Percentiles rank a stretch among this genome's conserved stretches.
Evolutionary conservation across 2,329 filamentous ascomycete genomes (phyloP).

Genomic region (Aspergillus pseudoglaucus): DNA sequence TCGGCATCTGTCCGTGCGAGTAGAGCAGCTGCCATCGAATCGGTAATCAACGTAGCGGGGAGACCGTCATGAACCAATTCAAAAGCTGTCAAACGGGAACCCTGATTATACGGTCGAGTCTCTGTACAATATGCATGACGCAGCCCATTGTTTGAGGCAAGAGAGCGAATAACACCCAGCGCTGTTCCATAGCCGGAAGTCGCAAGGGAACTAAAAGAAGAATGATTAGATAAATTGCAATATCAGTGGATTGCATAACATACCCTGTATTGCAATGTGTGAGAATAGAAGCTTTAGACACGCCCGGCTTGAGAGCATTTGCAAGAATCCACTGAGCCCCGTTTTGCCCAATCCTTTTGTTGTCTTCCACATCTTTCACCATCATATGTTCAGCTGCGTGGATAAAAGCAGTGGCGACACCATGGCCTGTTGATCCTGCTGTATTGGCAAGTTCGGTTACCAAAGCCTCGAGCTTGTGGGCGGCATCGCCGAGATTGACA

Average conservation of each 20-base stretch:
- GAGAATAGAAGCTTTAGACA: conserved; percentile 66
- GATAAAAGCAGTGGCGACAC: conserved; percentile 66
- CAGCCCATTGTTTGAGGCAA: conserved; percentile 61
- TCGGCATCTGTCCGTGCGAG: conserved; percentile 56
- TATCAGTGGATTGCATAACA: conserved; percentile 13
- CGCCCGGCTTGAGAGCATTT: conserved; percentile 45
- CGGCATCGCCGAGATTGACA: conserved; percentile 89
- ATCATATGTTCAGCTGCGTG: conserved; percentile 79
- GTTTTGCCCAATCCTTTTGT: conserved; percentile 73
- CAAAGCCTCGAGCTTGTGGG: conserved; percentile 65
- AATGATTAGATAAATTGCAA: neutral
- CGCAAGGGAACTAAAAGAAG: conserved; percentile 64
- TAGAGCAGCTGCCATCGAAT: conserved; percentile 91
- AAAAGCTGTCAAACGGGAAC: conserved; percentile 87
- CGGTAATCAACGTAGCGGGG: conserved; percentile 83
- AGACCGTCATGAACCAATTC: conserved; percentile 93
- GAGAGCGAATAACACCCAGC: conserved; percentile 81
- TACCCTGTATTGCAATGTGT: conserved; percentile 98
- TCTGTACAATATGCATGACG: conserved; percentile 92
- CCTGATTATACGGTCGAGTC: conserved; percentile 96
- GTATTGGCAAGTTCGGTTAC: conserved; percentile 44
- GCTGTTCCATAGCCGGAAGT: conserved; percentile 98
- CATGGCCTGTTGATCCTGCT: conserved; percentile 29
- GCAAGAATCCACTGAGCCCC: conserved; percentile 76
- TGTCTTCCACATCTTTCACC: conserved; percentile 77